Conservation (phyloP, 225 moss, liverwort and hornwort genomes). For the Bryum argenteum region DNA sequence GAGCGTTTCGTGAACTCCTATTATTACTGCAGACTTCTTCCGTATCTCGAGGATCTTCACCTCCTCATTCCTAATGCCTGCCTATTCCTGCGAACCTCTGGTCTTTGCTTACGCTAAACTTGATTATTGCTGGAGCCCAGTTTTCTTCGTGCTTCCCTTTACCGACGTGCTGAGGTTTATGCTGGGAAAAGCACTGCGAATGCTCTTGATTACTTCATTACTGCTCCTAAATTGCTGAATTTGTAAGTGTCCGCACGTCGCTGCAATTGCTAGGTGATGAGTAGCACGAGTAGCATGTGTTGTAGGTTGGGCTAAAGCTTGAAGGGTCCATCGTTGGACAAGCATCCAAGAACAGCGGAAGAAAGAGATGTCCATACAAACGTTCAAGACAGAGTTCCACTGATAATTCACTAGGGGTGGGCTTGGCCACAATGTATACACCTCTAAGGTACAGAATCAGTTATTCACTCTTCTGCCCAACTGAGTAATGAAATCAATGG, state of each 20-base stretch:
- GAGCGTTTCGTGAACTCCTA: not conserved
- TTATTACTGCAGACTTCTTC: not conserved
- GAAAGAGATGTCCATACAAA: not conserved
- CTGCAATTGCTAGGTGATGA: slow-evolving; percentile 10
- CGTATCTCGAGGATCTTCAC: slow-evolving; percentile 14
- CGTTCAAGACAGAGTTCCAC: not conserved
- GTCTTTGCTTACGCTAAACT: not conserved
- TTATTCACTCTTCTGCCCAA: not conserved
- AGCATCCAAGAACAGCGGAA: not conserved
- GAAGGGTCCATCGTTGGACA: not conserved
- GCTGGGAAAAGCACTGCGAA: not conserved
- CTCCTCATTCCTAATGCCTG: too few relatives aligned
- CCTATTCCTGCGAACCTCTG: too few relatives aligned
- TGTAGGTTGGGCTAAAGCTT: not conserved
- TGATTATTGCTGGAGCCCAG: too few relatives aligned
- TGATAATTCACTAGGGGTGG: not conserved
- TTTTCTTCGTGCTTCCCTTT: not conserved
- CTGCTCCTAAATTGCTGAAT: slow-evolving; percentile 1
- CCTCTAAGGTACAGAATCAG: slow-evolving; percentile 1
- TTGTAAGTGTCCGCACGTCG: not conserved
- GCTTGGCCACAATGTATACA: slow-evolving; percentile 3
- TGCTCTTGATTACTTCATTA: not conserved
- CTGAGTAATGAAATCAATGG: slow-evolving; percentile 2
- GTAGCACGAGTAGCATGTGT: not conserved
- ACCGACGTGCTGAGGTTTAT: too few relatives aligned